Evolutionary conservation across 2,329 filamentous ascomycete species (phyloP).

Genomic region (Teratosphaeria viscida): DNA sequence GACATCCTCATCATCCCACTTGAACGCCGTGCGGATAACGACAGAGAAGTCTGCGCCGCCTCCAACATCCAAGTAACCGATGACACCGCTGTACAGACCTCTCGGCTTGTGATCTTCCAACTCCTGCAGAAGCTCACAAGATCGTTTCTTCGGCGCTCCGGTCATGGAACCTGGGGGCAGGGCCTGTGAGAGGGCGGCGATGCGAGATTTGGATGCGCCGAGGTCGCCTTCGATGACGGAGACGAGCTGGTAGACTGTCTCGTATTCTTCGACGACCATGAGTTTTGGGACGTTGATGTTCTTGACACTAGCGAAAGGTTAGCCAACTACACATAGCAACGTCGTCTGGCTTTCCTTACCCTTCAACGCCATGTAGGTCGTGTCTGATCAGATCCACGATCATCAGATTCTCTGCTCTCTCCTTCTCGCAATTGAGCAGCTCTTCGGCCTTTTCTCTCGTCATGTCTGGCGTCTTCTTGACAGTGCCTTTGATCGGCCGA

Average conservation of each 20-base stretch:
- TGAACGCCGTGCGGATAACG: conserved; percentile 72
- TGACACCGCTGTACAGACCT: conserved; percentile 75
- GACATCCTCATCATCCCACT: conserved; percentile 44
- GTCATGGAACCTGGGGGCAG: conserved; percentile 94
- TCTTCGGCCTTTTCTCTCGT: conserved; percentile 62
- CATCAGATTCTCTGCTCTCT: conserved; percentile 94
- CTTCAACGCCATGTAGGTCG: conserved; percentile 77
- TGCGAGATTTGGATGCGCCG: conserved; percentile 42
- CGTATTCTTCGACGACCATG: conserved; percentile 82
- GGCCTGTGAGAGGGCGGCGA: conserved; percentile 66
- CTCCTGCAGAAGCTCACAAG: conserved; percentile 66
- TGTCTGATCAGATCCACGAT: conserved; percentile 95
- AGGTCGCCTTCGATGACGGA: conserved; percentile 70
- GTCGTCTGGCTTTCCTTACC: conserved; percentile 40
- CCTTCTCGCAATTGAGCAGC: conserved; percentile 71
- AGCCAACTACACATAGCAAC: conserved; percentile 1
- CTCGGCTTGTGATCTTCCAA: conserved; percentile 57
- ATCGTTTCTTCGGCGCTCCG: conserved; percentile 86
- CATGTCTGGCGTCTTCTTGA: conserved; percentile 61
- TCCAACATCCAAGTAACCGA: conserved; percentile 80
- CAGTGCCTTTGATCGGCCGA: conserved; percentile 92
- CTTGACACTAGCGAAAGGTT: conserved; percentile 6
- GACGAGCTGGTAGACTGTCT: conserved; percentile 83
- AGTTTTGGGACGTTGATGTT: conserved; percentile 66
- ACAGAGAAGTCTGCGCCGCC: conserved; percentile 87